Evolutionary conservation across 2,329 filamentous ascomycete species (phyloP).

Genomic region (Kalmusia sp.): DNA sequence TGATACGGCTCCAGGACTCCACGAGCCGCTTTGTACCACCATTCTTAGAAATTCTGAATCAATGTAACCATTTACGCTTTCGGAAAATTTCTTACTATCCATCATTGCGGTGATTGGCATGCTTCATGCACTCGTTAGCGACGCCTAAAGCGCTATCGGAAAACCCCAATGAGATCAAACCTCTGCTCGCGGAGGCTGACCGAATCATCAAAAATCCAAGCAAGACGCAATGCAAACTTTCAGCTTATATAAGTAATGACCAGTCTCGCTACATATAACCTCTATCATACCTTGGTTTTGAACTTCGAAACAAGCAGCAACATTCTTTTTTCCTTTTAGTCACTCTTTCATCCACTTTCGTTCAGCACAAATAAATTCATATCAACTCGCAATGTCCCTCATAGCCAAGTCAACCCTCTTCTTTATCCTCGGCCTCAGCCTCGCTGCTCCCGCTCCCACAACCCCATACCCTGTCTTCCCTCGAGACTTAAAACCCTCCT

Average conservation of each 20-base stretch:
- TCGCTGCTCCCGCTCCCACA: conserved; percentile 14
- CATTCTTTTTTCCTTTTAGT: background rate
- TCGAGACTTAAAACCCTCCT: conserved; percentile 14
- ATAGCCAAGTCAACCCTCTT: conserved; percentile 11
- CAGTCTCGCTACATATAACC: background rate
- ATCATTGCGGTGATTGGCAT: background rate
- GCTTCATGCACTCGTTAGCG: background rate
- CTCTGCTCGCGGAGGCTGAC: background rate
- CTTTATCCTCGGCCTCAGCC: conserved; percentile 13
- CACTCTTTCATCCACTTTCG: background rate
- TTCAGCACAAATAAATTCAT: background rate
- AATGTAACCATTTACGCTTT: background rate
- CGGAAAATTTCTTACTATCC: background rate
- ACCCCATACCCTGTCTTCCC: conserved; percentile 14
- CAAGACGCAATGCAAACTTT: background rate
- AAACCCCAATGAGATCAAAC: background rate
- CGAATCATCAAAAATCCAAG: background rate
- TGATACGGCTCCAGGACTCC: conserved; percentile 8
- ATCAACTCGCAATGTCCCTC: conserved; percentile 9
- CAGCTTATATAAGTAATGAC: background rate
- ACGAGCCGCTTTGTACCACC: background rate
- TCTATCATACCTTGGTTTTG: background rate
- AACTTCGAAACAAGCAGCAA: background rate
- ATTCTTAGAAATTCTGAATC: background rate
- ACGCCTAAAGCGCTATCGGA: background rate